These are phyloP conservation scores for Mycena venus DNA, from an alignment of 768 basidiomycete species.

Conservation along the genomic window DNA sequence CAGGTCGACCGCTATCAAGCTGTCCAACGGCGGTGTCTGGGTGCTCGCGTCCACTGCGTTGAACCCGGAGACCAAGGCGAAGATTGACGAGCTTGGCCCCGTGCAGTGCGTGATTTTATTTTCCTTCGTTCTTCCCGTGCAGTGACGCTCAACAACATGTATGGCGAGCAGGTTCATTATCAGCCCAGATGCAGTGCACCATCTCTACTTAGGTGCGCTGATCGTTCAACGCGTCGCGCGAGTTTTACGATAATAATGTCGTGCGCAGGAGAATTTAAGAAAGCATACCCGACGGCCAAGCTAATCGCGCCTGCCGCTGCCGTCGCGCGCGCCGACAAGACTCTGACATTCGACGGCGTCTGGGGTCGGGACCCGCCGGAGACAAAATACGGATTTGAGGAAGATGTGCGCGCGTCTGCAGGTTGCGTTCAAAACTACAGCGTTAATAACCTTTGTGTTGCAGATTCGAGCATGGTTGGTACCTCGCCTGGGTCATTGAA, in stretches of 20 bases:
- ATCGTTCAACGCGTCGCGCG: constrained; percentile 7
- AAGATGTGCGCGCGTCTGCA: constrained; percentile 55
- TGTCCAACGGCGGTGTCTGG: constrained; percentile 80
- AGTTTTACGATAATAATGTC: constrained; percentile 9
- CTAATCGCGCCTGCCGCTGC: constrained; percentile 77
- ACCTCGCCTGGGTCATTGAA: background rate
- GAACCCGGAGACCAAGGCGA: constrained; percentile 72
- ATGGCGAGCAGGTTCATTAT: constrained; percentile 64
- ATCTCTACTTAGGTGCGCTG: constrained; percentile 68
- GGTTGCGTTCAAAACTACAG: background rate
- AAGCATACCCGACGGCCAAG: constrained; percentile 77
- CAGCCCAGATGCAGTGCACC: constrained; percentile 69
- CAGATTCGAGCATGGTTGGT: constrained; percentile 66
- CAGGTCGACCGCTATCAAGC: constrained; percentile 83
- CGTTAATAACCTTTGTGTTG: background rate
- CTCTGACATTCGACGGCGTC: constrained; percentile 73
- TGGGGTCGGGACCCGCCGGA: constrained; percentile 76
- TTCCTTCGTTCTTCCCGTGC: background rate
- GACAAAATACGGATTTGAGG: constrained; percentile 86
- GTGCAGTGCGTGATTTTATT: constrained; percentile 64
- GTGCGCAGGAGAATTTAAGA: constrained; percentile 58
- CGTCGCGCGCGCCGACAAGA: constrained; percentile 61
- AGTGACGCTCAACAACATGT: background rate
- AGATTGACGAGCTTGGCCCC: constrained; percentile 73
- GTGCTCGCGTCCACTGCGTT: constrained; percentile 84